These are phyloP conservation scores for Trametes sp. DNA, from an alignment of 1,284 basidiomycete genomes.

Conservation along the genomic window DNA sequence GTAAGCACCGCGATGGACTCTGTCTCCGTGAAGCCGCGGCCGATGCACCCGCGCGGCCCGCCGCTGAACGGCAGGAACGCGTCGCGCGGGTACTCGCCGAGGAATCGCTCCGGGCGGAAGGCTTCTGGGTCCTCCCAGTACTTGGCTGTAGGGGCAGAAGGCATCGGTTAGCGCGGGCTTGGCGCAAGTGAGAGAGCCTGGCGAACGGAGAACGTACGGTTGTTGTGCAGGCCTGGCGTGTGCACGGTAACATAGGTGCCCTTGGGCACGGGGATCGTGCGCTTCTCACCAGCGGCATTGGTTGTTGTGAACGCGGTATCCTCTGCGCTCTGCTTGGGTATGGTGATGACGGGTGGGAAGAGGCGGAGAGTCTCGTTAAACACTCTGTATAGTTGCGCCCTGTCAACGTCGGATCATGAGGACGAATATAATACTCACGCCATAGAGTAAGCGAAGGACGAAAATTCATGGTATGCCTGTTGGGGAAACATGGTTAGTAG, in stretches of 20 bases:
- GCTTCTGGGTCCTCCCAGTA: conserved; percentile 50
- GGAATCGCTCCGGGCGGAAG: conserved; percentile 51
- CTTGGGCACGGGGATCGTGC: conserved; percentile 53
- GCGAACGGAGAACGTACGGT: conserved; percentile 30
- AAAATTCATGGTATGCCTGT: conserved; percentile 27
- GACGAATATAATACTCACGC: conserved; percentile 25
- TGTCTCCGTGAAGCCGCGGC: conserved; percentile 43
- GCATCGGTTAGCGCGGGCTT: too few species aligned
- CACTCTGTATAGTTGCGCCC: conserved; percentile 47
- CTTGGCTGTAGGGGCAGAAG: conserved; percentile 41
- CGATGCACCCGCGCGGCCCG: conserved; percentile 50
- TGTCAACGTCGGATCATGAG: neutral
- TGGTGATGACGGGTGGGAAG: conserved; percentile 59
- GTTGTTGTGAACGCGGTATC: conserved; percentile 52
- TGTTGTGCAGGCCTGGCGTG: conserved; percentile 54
- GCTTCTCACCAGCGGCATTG: conserved; percentile 49
- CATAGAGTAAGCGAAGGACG: conserved; percentile 23
- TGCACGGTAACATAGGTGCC: conserved; percentile 51
- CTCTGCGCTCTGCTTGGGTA: conserved; percentile 53
- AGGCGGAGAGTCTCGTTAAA: conserved; percentile 68
- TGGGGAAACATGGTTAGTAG: too few species aligned
- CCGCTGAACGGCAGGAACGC: conserved; percentile 52
- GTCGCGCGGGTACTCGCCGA: conserved; percentile 48
- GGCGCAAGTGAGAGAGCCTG: neutral
- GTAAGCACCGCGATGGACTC: conserved; percentile 39